Percentiles rank a stretch among this genome's conserved stretches.
Evolutionary conservation across 352 stramenopile species (phyloP).

Genomic region (Phytophthora syringae): DNA sequence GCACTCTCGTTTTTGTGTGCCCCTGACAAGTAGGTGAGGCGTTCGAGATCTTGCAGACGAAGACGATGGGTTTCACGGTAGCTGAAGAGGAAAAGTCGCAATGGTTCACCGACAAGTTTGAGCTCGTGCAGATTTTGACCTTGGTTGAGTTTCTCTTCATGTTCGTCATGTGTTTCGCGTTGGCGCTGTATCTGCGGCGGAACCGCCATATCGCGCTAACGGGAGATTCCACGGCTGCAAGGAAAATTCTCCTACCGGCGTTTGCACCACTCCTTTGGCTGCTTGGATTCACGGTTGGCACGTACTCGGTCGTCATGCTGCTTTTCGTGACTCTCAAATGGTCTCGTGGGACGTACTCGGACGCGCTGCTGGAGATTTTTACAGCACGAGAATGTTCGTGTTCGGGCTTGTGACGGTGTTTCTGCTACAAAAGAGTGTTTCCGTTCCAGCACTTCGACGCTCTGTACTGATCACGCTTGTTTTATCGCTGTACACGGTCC

Average conservation of each 20-base stretch:
- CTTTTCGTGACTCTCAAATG: constrained; percentile 31
- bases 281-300: constrained; percentile 39
- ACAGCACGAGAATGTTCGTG: constrained; percentile 58
- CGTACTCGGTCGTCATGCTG: constrained; percentile 48
- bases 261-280: constrained; percentile 77
- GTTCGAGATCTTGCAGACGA: too few species aligned
- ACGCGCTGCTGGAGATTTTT: constrained; percentile 49
- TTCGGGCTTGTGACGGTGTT: constrained; percentile 60
- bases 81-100: constrained; percentile 5
- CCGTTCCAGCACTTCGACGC: constrained; percentile 45
- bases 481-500: constrained; percentile 40
- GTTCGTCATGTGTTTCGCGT: constrained; percentile 42
- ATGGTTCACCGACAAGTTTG: constrained; percentile 35
- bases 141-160: constrained; percentile 55
- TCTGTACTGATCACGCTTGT: constrained; percentile 45
- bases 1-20: too few species aligned
- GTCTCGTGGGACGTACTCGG: constrained; percentile 34
- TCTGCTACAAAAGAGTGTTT: constrained; percentile 66
- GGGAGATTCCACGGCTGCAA: constrained; percentile 50
- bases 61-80: background rate
- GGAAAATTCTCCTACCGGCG: constrained; percentile 70
- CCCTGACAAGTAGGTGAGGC: too few species aligned
- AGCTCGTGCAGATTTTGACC: constrained; percentile 50
- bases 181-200: constrained; percentile 64
- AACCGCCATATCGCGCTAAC: constrained; percentile 60